Conservation (phyloP, 176 grass and related monocot genomes). For the Stipa capillata region DNA sequence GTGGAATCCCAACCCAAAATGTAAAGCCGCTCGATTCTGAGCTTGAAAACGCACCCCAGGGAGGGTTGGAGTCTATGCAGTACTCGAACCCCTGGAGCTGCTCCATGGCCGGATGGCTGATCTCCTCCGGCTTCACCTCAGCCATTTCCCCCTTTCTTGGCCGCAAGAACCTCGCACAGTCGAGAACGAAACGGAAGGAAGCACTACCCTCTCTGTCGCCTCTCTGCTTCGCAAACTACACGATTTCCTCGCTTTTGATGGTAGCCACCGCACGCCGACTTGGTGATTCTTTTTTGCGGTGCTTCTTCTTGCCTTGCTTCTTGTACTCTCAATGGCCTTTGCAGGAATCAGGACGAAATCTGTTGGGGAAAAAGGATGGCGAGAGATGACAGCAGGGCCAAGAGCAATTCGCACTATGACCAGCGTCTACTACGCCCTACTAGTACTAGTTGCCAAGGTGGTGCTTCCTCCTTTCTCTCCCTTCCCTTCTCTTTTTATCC, state of each 20-base stretch:
- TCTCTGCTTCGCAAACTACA: neutral
- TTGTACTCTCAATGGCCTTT: neutral
- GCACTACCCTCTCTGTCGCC: neutral
- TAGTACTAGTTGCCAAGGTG: neutral
- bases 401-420: conserved; percentile 10
- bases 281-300: neutral
- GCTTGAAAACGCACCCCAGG: conserved; percentile 90
- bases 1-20: conserved; percentile 10
- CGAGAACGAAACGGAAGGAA: neutral
- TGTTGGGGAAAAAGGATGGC: neutral
- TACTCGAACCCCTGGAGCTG: conserved; percentile 95
- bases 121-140: conserved; percentile 69
- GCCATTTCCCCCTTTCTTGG: conserved; percentile 22
- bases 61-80: conserved; percentile 94
- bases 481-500: conserved; percentile 7
- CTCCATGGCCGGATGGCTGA: conserved; percentile 91
- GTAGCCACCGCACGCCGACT: neutral
- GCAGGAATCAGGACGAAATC: conserved; percentile 28
- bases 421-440: neutral
- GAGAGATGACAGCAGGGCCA: neutral
- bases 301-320: too few species aligned
- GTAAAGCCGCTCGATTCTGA: neutral
- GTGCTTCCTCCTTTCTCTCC: too few species aligned
- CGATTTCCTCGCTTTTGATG: neutral
- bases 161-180: neutral